Conservation (phyloP, 2,329 filamentous ascomycete species). For the Trichothecium roseum region DNA sequence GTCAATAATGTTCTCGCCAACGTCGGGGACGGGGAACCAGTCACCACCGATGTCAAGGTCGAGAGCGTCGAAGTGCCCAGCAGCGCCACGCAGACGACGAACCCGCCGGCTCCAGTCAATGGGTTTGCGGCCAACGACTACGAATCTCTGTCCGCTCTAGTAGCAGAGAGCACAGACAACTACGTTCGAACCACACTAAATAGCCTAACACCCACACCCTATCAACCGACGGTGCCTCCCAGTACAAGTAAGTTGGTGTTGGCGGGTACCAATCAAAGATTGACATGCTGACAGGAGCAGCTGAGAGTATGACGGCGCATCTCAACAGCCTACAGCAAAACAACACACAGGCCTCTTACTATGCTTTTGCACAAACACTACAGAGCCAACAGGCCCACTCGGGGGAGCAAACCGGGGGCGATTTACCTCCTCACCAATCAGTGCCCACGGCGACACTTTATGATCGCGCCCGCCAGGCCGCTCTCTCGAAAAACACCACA, state of each 20-base stretch:
- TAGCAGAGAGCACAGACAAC: slow-evolving; percentile 32
- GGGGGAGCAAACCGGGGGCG: slow-evolving; percentile 20
- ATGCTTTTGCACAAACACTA: slow-evolving; percentile 20
- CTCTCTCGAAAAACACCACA: slow-evolving; percentile 43
- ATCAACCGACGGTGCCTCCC: slow-evolving; percentile 29
- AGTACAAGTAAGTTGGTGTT: slow-evolving; percentile 22
- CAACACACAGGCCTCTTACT: slow-evolving; percentile 24
- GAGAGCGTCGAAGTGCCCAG: slow-evolving; percentile 9
- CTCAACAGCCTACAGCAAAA: slow-evolving; percentile 22
- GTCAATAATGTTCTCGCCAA: neutral
- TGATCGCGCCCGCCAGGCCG: slow-evolving; percentile 48
- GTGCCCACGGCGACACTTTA: slow-evolving; percentile 45
- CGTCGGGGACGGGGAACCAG: slow-evolving; percentile 4
- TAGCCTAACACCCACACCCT: slow-evolving; percentile 30
- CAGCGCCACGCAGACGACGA: slow-evolving; percentile 13
- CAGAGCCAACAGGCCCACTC: slow-evolving; percentile 19
- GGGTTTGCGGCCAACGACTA: slow-evolving; percentile 23
- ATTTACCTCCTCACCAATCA: slow-evolving; percentile 45
- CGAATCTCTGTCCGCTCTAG: slow-evolving; percentile 31
- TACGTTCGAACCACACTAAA: slow-evolving; percentile 33
- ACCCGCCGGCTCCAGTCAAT: slow-evolving; percentile 5
- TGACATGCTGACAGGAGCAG: slow-evolving; percentile 4
- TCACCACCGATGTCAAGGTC: slow-evolving; percentile 2
- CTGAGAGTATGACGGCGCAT: slow-evolving; percentile 23
- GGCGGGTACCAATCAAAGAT: slow-evolving; percentile 3